Conservation (phyloP, 2,329 filamentous ascomycete species). For the Rhytidhysteron rufulum region DNA sequence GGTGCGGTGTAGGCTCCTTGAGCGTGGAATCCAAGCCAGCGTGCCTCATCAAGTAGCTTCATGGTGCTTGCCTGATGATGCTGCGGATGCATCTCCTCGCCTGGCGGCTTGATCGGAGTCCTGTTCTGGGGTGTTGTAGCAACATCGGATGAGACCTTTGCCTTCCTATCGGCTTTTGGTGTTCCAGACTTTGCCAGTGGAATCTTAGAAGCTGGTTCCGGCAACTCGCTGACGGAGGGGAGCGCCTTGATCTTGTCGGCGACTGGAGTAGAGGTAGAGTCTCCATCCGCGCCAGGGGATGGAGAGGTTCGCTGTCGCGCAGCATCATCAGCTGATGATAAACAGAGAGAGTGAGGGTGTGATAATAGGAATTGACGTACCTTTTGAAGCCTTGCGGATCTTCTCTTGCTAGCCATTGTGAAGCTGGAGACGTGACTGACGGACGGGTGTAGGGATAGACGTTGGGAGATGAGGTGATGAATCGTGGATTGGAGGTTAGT, state of each 20-base stretch:
- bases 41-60: conserved; percentile 72
- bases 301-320: not conserved
- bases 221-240: conserved; percentile 19
- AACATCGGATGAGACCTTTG: conserved; percentile 15
- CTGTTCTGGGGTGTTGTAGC: conserved; percentile 54
- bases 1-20: conserved; percentile 58
- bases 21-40: conserved; percentile 72
- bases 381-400: conserved; percentile 35
- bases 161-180: conserved; percentile 19
- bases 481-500: not conserved
- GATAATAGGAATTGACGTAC: conserved; percentile 15
- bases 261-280: not conserved
- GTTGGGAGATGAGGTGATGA: not conserved
- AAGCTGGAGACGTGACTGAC: no score
- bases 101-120: conserved; percentile 65
- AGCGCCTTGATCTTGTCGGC: conserved; percentile 17
- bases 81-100: conserved; percentile 88
- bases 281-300: not conserved
- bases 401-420: conserved; percentile 20
- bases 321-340: not conserved
- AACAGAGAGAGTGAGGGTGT: not conserved
- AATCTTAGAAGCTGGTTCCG: conserved; percentile 9
- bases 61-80: conserved; percentile 71
- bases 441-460: not conserved
- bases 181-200: conserved; percentile 5